Base-by-base conservation (phyloP, 768 basidiomycete species). In the Tulasnella sp. region DNA sequence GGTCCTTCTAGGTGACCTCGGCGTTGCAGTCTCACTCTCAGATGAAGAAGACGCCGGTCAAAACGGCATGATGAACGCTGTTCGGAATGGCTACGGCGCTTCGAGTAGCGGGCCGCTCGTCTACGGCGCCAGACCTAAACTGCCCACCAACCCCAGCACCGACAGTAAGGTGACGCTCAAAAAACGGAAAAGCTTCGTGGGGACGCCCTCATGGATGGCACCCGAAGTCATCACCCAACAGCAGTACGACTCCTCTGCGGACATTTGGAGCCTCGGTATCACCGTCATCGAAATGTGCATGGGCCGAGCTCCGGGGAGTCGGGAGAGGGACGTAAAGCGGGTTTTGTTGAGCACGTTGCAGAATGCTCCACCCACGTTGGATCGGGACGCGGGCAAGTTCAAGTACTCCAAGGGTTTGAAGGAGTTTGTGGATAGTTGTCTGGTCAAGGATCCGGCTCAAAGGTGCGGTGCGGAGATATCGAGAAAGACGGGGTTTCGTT, bases 221-320 rank as follows among this genome's bases (percentile, higher is more conserved):
- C 96, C 96, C 1, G 96, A 98, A 80, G 87, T 97, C 31, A 93
- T 98, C 68, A 88, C 91, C 79, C 92, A 94, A 71, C 88, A 88
- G 79, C 88, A 89, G 75, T 97, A 96, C 82, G 94, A 76, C 81
- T 87, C 90, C 15, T 88, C 90, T 78, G 94, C 94, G 25, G 96
- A 98, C 81, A 96, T 98, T 76, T 98, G 96, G 95, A 95, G 93
- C 76, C 93, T 97, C 82, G 96, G 94, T 15, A 96, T 98, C 77
- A 97, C 95, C n/a, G 92, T 95, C 19, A 84, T 97, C 67, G 96
- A 97, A 82, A 86, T 98, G 39, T 87, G 93, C 0, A 91, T 93
- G 80, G 96, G 96, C 0, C 89, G 91, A 6, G 93, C 95, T 1
- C 96, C 96, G 3, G 75, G n/a, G 85, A 90, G 76, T 92, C 91